A percentile compares a stretch with the other conserved stretches of the same genome.
Conservation (phyloP, 2,329 filamentous ascomycete genomes). For the Fusarium beomiforme region DNA sequence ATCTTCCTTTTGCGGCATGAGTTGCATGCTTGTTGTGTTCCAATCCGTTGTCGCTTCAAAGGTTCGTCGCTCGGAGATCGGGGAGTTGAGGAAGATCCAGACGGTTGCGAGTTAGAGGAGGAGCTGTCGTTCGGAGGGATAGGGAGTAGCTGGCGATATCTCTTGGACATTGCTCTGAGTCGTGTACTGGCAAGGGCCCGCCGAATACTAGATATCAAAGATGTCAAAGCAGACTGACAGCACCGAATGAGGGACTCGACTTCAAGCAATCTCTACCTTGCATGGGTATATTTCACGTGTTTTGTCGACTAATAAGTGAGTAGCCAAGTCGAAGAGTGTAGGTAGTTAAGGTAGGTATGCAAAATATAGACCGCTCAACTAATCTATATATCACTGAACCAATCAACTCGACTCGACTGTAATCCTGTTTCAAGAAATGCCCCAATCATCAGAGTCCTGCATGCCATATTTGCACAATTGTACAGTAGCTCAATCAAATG, state of each 20-base stretch:
- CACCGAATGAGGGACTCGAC: background rate
- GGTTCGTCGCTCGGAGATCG: slow-evolving; percentile 8
- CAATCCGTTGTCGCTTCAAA: slow-evolving; percentile 17
- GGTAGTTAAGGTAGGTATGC: background rate
- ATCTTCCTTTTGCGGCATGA: slow-evolving; percentile 19
- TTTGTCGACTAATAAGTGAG: background rate
- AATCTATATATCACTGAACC: background rate
- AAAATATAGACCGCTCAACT: background rate
- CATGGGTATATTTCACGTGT: background rate
- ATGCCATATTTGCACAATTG: background rate
- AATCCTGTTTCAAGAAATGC: background rate
- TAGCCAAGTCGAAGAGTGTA: background rate
- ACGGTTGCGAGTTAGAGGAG: background rate
- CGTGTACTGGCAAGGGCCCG: background rate
- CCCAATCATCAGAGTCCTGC: background rate
- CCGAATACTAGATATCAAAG: background rate
- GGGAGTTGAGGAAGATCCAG: slow-evolving; percentile 12
- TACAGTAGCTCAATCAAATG: background rate
- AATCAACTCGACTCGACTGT: background rate
- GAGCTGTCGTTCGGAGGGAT: background rate
- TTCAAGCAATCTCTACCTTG: background rate
- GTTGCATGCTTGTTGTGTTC: slow-evolving; percentile 16
- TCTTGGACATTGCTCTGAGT: slow-evolving; percentile 22
- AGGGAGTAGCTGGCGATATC: slow-evolving; percentile 23
- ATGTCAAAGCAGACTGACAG: background rate